Evolutionary conservation across 345 rosid species (phyloP), one percentile per base, ranked within the genome.

Genomic region (Kandelia obovata): DNA sequence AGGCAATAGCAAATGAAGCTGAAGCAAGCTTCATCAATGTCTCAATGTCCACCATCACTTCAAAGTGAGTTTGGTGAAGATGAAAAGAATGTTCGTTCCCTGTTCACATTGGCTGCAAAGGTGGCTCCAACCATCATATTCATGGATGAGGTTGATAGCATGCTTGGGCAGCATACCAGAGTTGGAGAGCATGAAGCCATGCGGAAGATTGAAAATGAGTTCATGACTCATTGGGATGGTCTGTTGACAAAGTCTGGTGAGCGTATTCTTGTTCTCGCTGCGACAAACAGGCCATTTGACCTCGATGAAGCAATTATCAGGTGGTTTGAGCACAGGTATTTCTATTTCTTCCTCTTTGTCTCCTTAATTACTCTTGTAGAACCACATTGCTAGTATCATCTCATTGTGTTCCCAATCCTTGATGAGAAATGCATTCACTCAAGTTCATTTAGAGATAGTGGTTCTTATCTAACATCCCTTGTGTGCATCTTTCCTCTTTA

Each of bases 61-160:
- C 98, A 0, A 96, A 96, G 85, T 96, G 99, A n/a, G 99, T 96
- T 92, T 62, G 98, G 99, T 43, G 99, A 96, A 81, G 99, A 96
- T 67, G 99, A 96, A 67, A 96, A 96, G 84, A 96, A 89, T 53
- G 98, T 96, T 19, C 85, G 96, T 65, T 98, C 99, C 23, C 68
- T 92, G 55, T 96, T 96, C 73, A 82, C 94, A 4, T 89, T 96
- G 43, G 99, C 99, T 72, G 94, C 94, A 5, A 96, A 92, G 81
- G 98, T 96, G 28, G 88, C 99, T 21, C 99, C 99, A 34, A 90
- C 99, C 9, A 96, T 96, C 43, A 96, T 96, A 68, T 95, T 92
- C 5, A 91, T 96, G 65, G 99, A 96, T 74, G 98, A 96, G 78
- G 99, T 96, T 51, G 99, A 96, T 79, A 96, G 99, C 77, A 92